Evolutionary conservation across 2,329 filamentous ascomycete genomes (phyloP), one percentile per base, ranked within the genome.

Genomic region (Tolypocladium cylindrosporum): DNA sequence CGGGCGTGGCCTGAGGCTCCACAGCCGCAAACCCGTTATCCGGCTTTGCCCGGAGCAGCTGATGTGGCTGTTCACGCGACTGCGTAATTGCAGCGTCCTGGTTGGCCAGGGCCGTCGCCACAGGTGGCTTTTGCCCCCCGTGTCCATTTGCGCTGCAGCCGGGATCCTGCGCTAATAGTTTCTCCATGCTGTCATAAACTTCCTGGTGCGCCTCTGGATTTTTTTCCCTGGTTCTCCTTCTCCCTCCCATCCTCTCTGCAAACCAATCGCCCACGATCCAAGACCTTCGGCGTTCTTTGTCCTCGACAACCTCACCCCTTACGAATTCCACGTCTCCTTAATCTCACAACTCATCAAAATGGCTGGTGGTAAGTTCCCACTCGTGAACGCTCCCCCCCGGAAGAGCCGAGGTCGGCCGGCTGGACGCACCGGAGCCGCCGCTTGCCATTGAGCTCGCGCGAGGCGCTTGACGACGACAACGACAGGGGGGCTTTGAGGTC

Each of bases 291-390:
- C 45, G 48, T 55, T 59, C 54, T 60, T 60, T 56, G 54, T 62
- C 36, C 59, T 55, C 57, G 55, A 60, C 54, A 52, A 52, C 58
- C 55, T 31, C 40, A 41, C 45, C 54, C 34, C 55, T 55, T 61
- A 59, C 59, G 58, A 57, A 55, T 60, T 56, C 57, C 37, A 43
- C 57, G 27, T 59, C 48, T 50, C 55, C 27, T 56, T 60, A 53
- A 62, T 61, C 63, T 57, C 61, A 59, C 62, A 62, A 55, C 59
- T 63, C 59, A 63, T 63, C 71, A 76, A 68, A 72, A 77, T 77
- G 74, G 74, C 74, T 72, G 74, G 73, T 66, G 74, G 74, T 77
- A 74, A 76, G 74, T 77, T 57, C 24, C 24, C 19, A 21, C 31
- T 21, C 31, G 16, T 52, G 31, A 34, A 36, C 31, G 10, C 48